phyloP scores from a whole-genome alignment of 2,329 filamentous ascomycete genomes.

The Karstenula rhodostoma region DNA sequence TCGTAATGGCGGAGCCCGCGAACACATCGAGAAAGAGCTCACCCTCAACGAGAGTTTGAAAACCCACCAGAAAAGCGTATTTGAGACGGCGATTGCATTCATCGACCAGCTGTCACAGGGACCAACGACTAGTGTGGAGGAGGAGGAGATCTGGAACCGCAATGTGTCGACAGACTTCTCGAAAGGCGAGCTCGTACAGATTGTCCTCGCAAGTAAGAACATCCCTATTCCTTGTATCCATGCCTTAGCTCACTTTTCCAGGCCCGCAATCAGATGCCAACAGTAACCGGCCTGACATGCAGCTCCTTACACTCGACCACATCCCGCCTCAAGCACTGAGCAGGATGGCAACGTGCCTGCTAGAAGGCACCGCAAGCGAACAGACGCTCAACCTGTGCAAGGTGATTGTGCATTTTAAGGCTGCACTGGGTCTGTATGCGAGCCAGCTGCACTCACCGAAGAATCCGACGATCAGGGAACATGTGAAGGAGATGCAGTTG shows the following conservation, averaged over 20 bases:
- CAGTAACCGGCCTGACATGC: constrained; percentile 22
- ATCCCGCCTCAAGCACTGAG: constrained; percentile 42
- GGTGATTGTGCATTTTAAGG: constrained; percentile 44
- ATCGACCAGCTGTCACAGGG: constrained; percentile 40
- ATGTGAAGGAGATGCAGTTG: constrained; percentile 37
- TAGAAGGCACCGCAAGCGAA: constrained; percentile 39
- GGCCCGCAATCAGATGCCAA: constrained; percentile 26
- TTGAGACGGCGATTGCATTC: constrained; percentile 41
- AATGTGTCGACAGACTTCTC: constrained; percentile 35
- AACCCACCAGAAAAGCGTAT: constrained; percentile 36
- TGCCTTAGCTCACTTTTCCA: constrained; percentile 1
- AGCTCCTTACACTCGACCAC: constrained; percentile 39
- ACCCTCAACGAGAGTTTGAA: constrained; percentile 37
- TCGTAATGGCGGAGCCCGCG: constrained; percentile 34
- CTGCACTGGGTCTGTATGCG: constrained; percentile 34
- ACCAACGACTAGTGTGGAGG: constrained; percentile 31
- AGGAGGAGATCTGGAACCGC: constrained; percentile 21
- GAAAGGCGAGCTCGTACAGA: constrained; percentile 35
- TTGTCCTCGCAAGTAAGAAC: constrained; percentile 21
- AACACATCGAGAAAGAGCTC: constrained; percentile 40
- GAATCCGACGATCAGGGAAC: constrained; percentile 32
- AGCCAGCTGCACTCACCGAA: constrained; percentile 35
- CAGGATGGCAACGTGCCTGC: constrained; percentile 37
- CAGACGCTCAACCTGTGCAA: constrained; percentile 40
- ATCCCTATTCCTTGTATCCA: neutral